phyloP scores from a whole-genome alignment of 1,139 yeast genomes.

The Blastobotrys proliferans region DNA sequence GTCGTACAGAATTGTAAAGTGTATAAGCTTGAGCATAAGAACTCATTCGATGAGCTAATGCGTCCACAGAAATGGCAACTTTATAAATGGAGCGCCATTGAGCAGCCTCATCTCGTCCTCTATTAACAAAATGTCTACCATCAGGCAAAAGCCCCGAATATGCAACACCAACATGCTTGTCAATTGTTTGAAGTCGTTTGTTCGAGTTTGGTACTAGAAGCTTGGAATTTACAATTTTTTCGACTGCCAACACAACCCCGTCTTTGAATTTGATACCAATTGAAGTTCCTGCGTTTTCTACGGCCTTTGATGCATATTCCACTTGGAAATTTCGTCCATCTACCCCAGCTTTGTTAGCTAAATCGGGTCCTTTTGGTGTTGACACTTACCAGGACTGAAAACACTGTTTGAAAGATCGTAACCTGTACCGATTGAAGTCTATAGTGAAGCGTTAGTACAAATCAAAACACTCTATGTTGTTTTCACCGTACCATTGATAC shows the following conservation, averaged over 20 bases:
- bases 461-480: no score
- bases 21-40: constrained; percentile 95
- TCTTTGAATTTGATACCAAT: constrained; percentile 89
- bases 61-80: constrained; percentile 72
- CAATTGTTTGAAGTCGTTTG: constrained; percentile 86
- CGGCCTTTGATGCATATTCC: constrained; percentile 96
- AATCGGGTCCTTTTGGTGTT: background rate
- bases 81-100: constrained; percentile 76
- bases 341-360: constrained; percentile 17
- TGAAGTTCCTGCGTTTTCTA: constrained; percentile 94
- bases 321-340: constrained; percentile 99
- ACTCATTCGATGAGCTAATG: constrained; percentile 83
- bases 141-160: constrained; percentile 95
- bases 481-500: no score
- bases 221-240: constrained; percentile 82
- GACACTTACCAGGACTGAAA: constrained; percentile 43
- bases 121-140: constrained; percentile 86
- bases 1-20: constrained; percentile 93
- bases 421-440: constrained; percentile 96
- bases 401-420: constrained; percentile 95
- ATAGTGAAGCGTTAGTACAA: background rate
- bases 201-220: constrained; percentile 85
- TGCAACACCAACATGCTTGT: constrained; percentile 83
- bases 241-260: constrained; percentile 95
- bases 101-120: constrained; percentile 90